Conservation (phyloP, 2,329 filamentous ascomycete species). For the Corynespora cassiicola region DNA sequence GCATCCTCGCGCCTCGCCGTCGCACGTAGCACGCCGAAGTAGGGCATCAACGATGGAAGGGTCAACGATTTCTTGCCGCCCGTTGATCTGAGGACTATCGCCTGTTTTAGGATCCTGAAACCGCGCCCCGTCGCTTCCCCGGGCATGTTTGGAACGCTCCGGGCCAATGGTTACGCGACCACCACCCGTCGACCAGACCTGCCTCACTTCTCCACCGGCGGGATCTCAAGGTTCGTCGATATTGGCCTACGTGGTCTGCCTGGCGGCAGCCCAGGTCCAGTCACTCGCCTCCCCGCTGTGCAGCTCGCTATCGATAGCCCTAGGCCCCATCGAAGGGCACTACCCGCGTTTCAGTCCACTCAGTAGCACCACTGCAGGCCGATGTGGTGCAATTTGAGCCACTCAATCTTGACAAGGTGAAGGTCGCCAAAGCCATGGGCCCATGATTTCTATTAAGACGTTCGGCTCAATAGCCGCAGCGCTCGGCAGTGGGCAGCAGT, state of each 20-base stretch:
- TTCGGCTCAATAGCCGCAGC: conserved; percentile 30
- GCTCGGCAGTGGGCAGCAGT: conserved; percentile 14
- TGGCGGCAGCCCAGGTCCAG: conserved; percentile 23
- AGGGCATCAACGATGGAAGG: conserved; percentile 29
- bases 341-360: conserved; percentile 35
- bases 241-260: conserved; percentile 18
- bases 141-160: conserved; percentile 32
- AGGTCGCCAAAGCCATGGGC: conserved; percentile 33
- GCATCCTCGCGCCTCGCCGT: no score
- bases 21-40: no score
- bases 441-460: conserved; percentile 36
- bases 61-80: conserved; percentile 34
- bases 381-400: conserved; percentile 38
- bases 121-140: conserved; percentile 26
- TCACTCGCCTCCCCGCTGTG: conserved; percentile 17
- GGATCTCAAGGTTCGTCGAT: conserved; percentile 18
- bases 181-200: conserved; percentile 31
- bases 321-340: conserved; percentile 25
- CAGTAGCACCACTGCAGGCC: conserved; percentile 21
- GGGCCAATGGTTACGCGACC: conserved; percentile 43
- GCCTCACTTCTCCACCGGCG: conserved; percentile 29
- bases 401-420: conserved; percentile 35
- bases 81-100: conserved; percentile 27
- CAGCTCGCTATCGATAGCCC: conserved; percentile 18
- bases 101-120: conserved; percentile 41